Conservation (phyloP, 2,329 filamentous ascomycete genomes). For the Neonectria sp. region DNA sequence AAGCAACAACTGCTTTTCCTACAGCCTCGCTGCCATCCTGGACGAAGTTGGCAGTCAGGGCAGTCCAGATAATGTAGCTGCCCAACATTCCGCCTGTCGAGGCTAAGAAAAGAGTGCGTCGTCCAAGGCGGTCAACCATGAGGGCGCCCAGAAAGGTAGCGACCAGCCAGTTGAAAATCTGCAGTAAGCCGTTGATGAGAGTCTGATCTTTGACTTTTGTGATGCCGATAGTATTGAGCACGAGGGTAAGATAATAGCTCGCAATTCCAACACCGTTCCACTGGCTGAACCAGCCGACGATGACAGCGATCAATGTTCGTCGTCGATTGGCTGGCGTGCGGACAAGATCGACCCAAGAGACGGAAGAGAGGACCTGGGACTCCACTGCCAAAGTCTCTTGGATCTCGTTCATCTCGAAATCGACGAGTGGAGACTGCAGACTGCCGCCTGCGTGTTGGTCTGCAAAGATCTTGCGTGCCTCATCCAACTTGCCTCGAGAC, state of each 20-base stretch:
- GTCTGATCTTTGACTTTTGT: constrained; percentile 54
- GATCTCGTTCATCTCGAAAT: constrained; percentile 27
- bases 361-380: constrained; percentile 38
- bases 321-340: constrained; percentile 24
- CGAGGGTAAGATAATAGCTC: constrained; percentile 52
- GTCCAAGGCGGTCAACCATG: constrained; percentile 56
- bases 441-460: constrained; percentile 17
- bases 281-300: constrained; percentile 27
- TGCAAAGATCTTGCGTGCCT: constrained; percentile 20
- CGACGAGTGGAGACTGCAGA: constrained; percentile 11
- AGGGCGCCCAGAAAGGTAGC: constrained; percentile 53
- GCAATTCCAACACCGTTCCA: constrained; percentile 25
- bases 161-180: constrained; percentile 55
- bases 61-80: constrained; percentile 49
- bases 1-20: constrained; percentile 49
- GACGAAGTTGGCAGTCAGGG: constrained; percentile 48
- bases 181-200: constrained; percentile 44
- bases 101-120: constrained; percentile 55
- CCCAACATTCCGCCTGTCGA: constrained; percentile 54
- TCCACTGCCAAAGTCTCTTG: constrained; percentile 19
- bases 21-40: constrained; percentile 30
- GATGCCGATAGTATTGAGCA: constrained; percentile 55
- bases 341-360: constrained; percentile 20
- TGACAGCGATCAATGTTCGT: constrained; percentile 24
- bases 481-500: constrained; percentile 2